phyloP scores from a whole-genome alignment of 768 basidiomycete genomes.

The Naganishia onofrii region DNA sequence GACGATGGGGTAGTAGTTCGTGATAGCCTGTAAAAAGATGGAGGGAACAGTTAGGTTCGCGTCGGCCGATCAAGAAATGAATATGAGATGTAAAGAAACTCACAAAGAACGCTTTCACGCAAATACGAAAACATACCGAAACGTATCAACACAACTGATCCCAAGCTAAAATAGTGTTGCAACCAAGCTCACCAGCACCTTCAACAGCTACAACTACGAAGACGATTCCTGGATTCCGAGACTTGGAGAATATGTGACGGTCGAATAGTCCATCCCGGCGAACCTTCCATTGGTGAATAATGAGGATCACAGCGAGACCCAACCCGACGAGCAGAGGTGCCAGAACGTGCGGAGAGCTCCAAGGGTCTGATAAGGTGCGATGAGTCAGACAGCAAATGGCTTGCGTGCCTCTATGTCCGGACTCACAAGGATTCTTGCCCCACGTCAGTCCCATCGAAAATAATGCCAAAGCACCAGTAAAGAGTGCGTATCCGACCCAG shows the following conservation, averaged over 20 bases:
- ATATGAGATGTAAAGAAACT: no score
- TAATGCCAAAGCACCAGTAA: not conserved
- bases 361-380: not conserved
- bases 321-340: constrained; percentile 17
- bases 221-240: constrained; percentile 4
- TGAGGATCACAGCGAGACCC: not conserved
- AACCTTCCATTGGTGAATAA: constrained; percentile 4
- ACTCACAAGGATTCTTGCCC: constrained; percentile 24
- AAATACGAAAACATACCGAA: no score
- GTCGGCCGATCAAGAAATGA: not conserved
- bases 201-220: constrained; percentile 1
- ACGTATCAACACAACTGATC: no score
- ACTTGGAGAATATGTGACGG: constrained; percentile 18
- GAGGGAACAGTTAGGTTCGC: no score
- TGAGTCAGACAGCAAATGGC: not conserved
- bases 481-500: constrained; percentile 19
- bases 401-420: no score
- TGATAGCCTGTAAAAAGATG: not conserved
- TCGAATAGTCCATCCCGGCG: constrained; percentile 13
- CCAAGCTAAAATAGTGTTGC: no score
- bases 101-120: no score
- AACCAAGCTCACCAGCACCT: constrained; percentile 14
- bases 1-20: constrained; percentile 5
- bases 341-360: constrained; percentile 17
- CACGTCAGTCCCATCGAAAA: constrained; percentile 4